Evolutionary conservation across 2,329 filamentous ascomycete species (phyloP).

Genomic region (Pestalotiopsis sp.): DNA sequence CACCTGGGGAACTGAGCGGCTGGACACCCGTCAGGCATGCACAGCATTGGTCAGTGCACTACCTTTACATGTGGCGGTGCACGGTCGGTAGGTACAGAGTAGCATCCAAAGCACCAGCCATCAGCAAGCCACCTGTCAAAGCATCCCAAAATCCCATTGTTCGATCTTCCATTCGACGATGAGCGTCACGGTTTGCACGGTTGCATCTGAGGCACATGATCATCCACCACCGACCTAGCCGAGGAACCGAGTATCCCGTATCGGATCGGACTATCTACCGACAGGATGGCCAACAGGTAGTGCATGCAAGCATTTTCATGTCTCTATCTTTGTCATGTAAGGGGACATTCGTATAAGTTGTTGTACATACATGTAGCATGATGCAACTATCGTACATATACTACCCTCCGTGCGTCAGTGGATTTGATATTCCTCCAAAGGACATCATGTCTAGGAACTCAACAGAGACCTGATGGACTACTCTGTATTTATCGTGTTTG

Average conservation of each 20-base stretch:
- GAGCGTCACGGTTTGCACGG: neutral
- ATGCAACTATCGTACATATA: neutral
- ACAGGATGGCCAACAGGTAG: neutral
- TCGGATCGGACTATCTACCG: neutral
- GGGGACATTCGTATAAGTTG: neutral
- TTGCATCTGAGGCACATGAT: neutral
- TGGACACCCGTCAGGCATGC: neutral
- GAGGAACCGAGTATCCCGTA: neutral
- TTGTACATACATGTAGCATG: neutral
- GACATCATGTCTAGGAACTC: too few species aligned
- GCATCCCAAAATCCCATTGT: neutral
- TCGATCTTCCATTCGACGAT: neutral
- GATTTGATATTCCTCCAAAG: too few species aligned
- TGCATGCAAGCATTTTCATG: neutral
- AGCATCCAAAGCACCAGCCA: neutral
- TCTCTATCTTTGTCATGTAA: neutral
- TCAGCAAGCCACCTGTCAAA: neutral
- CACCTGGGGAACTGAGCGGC: neutral
- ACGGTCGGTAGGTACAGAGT: neutral
- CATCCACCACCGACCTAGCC: neutral
- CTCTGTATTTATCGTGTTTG: neutral
- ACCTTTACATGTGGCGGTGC: neutral
- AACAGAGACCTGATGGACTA: too few species aligned
- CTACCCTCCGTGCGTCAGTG: neutral
- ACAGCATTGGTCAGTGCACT: neutral